Conservation (phyloP, 306 rosid genomes). For the Ormosia semicastrata region DNA sequence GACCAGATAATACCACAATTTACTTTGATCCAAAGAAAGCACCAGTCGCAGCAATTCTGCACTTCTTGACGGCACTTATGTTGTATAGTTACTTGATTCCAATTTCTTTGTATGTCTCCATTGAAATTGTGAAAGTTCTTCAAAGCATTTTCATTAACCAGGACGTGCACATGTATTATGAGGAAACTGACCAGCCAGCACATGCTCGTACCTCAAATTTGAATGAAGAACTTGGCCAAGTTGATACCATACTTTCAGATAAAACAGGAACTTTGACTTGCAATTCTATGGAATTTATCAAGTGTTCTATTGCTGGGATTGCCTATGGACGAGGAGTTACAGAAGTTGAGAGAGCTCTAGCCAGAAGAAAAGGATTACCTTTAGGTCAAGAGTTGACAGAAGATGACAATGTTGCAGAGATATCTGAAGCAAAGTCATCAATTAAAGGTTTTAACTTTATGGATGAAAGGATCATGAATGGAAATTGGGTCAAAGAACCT, state of each 20-base stretch:
- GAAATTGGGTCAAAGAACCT: constrained; percentile 76
- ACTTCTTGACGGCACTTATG: constrained; percentile 87
- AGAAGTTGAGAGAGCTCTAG: constrained; percentile 94
- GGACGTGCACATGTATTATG: constrained; percentile 79
- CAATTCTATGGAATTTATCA: constrained; percentile 97
- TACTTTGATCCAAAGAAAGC: constrained; percentile 69
- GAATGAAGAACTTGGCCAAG: constrained; percentile 99
- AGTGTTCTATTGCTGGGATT: constrained; percentile 91
- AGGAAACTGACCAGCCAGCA: constrained; percentile 89
- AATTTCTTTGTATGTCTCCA: constrained; percentile 91
- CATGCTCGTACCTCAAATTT: constrained; percentile 90
- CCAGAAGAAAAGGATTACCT: constrained; percentile 50
- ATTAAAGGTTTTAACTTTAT: constrained; percentile 83
- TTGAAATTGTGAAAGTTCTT: constrained; percentile 95
- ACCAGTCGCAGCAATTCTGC: constrained; percentile 69
- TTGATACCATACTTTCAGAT: constrained; percentile 93
- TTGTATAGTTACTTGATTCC: constrained; percentile 90
- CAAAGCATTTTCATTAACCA: constrained; percentile 88
- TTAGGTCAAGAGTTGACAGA: constrained; percentile 26
- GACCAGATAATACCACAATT: constrained; percentile 66
- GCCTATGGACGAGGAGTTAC: constrained; percentile 82
- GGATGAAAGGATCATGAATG: constrained; percentile 88
- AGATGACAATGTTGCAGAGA: constrained; percentile 34
- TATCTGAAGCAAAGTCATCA: constrained; percentile 38
- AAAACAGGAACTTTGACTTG: constrained; percentile 98